Base-by-base conservation (phyloP, 306 rosid species). In the Medicago ruthenica region DNA sequence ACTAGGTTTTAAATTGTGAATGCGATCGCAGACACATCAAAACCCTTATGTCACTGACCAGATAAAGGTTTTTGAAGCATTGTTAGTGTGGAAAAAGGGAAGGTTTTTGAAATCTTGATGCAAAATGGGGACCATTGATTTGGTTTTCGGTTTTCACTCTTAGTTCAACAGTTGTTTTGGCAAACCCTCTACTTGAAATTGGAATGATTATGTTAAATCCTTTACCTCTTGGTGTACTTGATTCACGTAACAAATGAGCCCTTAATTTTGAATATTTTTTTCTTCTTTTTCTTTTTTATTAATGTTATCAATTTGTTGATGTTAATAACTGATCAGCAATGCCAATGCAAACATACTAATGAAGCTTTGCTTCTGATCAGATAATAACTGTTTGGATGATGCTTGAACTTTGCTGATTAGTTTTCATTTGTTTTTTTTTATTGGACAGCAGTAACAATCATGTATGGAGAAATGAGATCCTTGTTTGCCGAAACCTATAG, bases 381-480 rank as follows among this genome's bases (percentile, higher is more conserved):
- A 42, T 81, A 50, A 62, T 42, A 57, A 13, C 64, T 3, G 17
- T 36, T 15, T 74, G 13, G 57, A 14, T 22, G 68, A 70, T 74
- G 66, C 58, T 67, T 41, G 36, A 22, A 22, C 24, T 75, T 75
- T 59, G 59, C 76, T 74, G 66, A 74, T 60, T 60, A 18, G 50
- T 83, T 70, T 39, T 54, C 47, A 4, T 74, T 74, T 75, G 6
- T 61, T 73, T 57, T 55, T n/a, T 61, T 17, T 53, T 9, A 9
- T 78, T 83, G 79, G 75, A 71, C 82, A 76, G 85, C 77, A 68
- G 48, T 79, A 8, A 76, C 83, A 83, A 79, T 80, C 51, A 36
- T 59, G 71, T 20, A 61, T 77, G 59, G 67, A 39, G 65, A 54
- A 83, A 58, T 81, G 82, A 79, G 70, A 67, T 60, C 60, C 50